Evolutionary conservation across 164 flowering plant genomes (phyloP), one percentile per base, ranked within the genome.

Genomic region (Stephania yunnanensis): DNA sequence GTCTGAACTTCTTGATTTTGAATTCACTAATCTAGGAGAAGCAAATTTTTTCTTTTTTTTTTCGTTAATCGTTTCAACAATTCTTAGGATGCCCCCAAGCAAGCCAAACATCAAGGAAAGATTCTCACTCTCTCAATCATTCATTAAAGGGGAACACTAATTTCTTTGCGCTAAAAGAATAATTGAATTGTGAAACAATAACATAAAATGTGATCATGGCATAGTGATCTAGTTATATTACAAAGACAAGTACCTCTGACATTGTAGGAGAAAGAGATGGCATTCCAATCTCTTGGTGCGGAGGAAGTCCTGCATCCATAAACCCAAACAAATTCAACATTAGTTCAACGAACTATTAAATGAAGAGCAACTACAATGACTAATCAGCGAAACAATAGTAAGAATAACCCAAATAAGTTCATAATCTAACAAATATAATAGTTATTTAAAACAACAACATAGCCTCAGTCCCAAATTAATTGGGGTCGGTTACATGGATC

Each of bases 261-360:
- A 94, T 94, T 73, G 98, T 95, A 71, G 99, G 99, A 65, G 99
- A 95, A 44, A 95, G 97, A 77, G 99, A 95, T 69, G 99, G 99
- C 99, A 95, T 95, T 80, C 99, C 99, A 77, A 95, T 89, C 75
- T 95, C 95, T 83, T 90, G 97, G 81, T 95, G 99, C 9, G 96
- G 91, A 75, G 99, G 99, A 71, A 95, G 93, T 71, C 80, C 99
- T 95, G 90, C 71, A 83, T 80, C 31, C 67, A 75, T 13, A 77
- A 69, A 68, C 42, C 64, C 17, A 58, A 58, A 58, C 7, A 58
- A 10, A 1, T 19, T n/a, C 64, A 12, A 58, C 1, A 58, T 58
- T 11, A 15, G 15, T 50, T 50, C 7, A 1, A 15, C 15, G 11
- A 50, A 50, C 55, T 50, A 50, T 7, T 36, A 36, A 36, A 36